Evolutionary conservation across 2,329 filamentous ascomycete genomes (phyloP).

Genomic region (Triangularia verruculosa): DNA sequence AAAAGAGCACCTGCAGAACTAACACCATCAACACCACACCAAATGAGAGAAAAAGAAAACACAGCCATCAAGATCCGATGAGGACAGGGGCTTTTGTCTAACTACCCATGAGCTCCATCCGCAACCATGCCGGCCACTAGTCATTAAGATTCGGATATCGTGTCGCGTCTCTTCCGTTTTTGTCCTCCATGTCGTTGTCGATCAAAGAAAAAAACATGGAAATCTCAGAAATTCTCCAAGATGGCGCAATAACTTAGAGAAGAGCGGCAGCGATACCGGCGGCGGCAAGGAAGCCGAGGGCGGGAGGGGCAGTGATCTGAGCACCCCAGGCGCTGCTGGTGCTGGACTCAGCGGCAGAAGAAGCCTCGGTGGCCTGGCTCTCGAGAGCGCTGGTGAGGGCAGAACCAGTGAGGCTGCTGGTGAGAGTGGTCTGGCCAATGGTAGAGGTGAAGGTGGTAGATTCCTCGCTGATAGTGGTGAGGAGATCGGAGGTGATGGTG

Average conservation of each 20-base stretch:
- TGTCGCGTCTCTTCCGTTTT: slow-evolving; percentile 16
- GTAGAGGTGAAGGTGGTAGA: slow-evolving; percentile 27
- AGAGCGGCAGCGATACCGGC: slow-evolving; percentile 49
- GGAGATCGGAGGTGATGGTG: slow-evolving; percentile 19
- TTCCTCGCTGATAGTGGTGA: slow-evolving; percentile 20
- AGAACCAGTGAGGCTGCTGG: slow-evolving; percentile 22
- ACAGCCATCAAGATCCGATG: slow-evolving; percentile 16
- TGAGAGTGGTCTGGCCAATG: slow-evolving; percentile 25
- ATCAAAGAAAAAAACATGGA: slow-evolving; percentile 18
- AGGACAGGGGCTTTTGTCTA: not conserved
- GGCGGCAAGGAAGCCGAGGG: slow-evolving; percentile 45
- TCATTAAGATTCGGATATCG: slow-evolving; percentile 26
- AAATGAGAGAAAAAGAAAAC: slow-evolving; percentile 13
- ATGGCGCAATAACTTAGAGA: slow-evolving; percentile 38
- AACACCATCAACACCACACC: slow-evolving; percentile 21
- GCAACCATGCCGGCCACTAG: slow-evolving; percentile 20
- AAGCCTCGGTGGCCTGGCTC: slow-evolving; percentile 21
- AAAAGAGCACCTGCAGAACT: slow-evolving; percentile 4
- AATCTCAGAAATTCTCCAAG: slow-evolving; percentile 5
- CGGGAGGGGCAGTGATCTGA: slow-evolving; percentile 44
- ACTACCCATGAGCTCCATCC: slow-evolving; percentile 6
- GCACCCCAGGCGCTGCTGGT: slow-evolving; percentile 33
- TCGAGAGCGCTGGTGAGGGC: slow-evolving; percentile 26
- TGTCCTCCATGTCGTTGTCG: slow-evolving; percentile 6
- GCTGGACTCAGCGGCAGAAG: slow-evolving; percentile 14